Percentiles rank a stretch among this genome's conserved stretches.
Evolutionary conservation across 768 basidiomycete species (phyloP).

Genomic region (Amanita polypyramis): DNA sequence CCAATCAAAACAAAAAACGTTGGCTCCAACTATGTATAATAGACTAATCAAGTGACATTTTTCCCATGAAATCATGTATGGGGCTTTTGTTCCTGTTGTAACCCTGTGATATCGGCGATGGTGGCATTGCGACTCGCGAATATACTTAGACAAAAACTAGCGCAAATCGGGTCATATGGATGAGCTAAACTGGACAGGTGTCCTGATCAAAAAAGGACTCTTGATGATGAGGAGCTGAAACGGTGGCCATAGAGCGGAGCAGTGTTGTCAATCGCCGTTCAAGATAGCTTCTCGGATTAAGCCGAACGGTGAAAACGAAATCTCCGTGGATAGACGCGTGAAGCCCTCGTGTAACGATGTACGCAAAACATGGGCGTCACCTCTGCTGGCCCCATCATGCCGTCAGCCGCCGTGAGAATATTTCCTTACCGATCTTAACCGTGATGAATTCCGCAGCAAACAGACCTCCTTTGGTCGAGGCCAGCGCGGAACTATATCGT

Average conservation of each 20-base stretch:
- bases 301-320: neutral
- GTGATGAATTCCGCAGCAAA: constrained; percentile 47
- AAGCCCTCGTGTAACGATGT: neutral
- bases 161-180: constrained; percentile 1
- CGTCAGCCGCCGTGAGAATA: constrained; percentile 33
- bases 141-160: constrained; percentile 3
- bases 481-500: constrained; percentile 31
- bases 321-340: neutral
- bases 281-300: neutral
- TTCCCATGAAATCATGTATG: neutral
- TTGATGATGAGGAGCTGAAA: constrained; percentile 1
- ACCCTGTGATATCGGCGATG: neutral
- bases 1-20: neutral
- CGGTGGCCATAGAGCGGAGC: neutral
- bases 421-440: constrained; percentile 64
- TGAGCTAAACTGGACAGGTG: neutral
- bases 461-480: constrained; percentile 30
- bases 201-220: constrained; percentile 1
- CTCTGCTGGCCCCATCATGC: constrained; percentile 13
- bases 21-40: neutral
- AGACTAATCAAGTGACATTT: neutral
- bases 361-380: neutral
- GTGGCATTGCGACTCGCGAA: neutral
- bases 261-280: neutral
- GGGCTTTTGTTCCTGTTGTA: neutral